Evolutionary conservation across 2,329 filamentous ascomycete genomes (phyloP), one percentile per base, ranked within the genome.

Genomic region (Cytospora leucostoma): DNA sequence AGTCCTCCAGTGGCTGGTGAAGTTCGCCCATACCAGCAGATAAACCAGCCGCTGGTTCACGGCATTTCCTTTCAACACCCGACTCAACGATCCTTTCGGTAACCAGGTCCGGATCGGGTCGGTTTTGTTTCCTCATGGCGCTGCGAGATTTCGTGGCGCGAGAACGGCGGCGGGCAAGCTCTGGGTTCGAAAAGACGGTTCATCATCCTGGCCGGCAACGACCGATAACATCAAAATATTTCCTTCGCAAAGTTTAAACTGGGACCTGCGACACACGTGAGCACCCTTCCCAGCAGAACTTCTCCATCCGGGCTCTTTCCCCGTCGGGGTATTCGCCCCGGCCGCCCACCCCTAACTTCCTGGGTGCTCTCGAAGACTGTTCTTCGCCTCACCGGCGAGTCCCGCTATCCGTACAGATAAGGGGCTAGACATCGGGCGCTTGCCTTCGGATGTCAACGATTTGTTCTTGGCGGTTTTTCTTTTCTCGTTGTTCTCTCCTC

Each of bases 1-100:
- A 7, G 95, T 99, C 59, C 82, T 99, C 71, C 91, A 97, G 75
- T 99, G 95, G 91, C 82, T 99, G 75, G 94, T 99, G 76, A 94
- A 93, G 70, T 90, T 91, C 75, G 89, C 93, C 67, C 64, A 69
- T 21, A 47, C 44, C 59, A 92, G 84, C 74, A 88, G 88, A 78
- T 93, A 78, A 19, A 32, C 6, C 6, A 47, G 11, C n/a, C 21
- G 21, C 35, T 40, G 11, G 17, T 35, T 33, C 33, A n/a, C 21
- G 5, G 21, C 27, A 34, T 32, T 40, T 53, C 58, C 56, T 65
- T 58, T 51, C 47, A 44, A 58, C 59, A 53, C 35, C 52, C 54
- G 54, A 54, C 59, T 51, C 53, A 40, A 19, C 37, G 35, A 17
- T 44, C 27, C 52, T 54, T 38, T 57, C 47, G 55, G 47, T 47